Evolutionary conservation across 331 rosid species (phyloP).

Genomic region (Malus hybrid): DNA sequence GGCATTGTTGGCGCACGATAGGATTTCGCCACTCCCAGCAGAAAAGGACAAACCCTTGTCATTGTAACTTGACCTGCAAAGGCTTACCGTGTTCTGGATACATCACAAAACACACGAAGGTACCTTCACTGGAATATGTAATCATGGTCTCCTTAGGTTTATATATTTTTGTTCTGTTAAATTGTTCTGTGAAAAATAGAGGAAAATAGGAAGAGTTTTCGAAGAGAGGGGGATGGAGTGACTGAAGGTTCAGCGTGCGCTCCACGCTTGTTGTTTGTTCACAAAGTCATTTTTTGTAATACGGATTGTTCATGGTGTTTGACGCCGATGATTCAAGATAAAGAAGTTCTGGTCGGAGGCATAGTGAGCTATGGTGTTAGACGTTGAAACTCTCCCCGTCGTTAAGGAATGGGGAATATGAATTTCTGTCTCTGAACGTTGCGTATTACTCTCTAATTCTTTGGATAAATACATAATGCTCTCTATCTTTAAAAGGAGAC

Average conservation of each 20-base stretch:
- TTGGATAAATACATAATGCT: background rate
- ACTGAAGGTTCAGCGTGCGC: background rate
- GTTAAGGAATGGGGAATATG: background rate
- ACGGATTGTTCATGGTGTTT: slow-evolving; percentile 7
- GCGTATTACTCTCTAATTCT: background rate
- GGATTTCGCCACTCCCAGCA: slow-evolving; percentile 2
- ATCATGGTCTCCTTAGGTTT: slow-evolving; percentile 19
- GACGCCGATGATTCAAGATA: slow-evolving; percentile 1
- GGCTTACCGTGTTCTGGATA: background rate
- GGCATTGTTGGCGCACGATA: slow-evolving; percentile 41
- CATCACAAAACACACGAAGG: slow-evolving; percentile 2
- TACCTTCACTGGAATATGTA: slow-evolving; percentile 19
- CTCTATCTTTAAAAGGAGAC: background rate
- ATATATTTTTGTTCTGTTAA: slow-evolving; percentile 14
- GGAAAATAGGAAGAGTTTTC: slow-evolving; percentile 13
- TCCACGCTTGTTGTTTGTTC: background rate
- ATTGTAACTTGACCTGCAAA: slow-evolving; percentile 4
- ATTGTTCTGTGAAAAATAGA: slow-evolving; percentile 1
- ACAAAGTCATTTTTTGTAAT: slow-evolving; percentile 3
- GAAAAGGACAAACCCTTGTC: slow-evolving; percentile 1
- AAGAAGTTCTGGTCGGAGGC: slow-evolving; percentile 6
- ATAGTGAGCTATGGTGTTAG: slow-evolving; percentile 3
- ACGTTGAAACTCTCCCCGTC: background rate
- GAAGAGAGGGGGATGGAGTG: background rate
- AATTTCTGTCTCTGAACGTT: background rate